Base-by-base conservation (phyloP, 73 alveolate species). In the Blepharisma stoltei region DNA sequence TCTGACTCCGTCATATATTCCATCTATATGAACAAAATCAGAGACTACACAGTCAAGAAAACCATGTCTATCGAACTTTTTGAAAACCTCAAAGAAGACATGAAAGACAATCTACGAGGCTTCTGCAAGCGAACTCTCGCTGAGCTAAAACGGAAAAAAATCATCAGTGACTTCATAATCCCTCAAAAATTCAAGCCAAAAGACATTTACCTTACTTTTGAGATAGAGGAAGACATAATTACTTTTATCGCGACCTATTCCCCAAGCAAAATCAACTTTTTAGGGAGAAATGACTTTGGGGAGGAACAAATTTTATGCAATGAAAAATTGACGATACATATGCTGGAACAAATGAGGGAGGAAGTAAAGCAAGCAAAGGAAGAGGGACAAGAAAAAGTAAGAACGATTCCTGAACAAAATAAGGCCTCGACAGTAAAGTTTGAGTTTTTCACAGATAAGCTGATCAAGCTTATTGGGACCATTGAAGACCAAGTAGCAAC, bases 211-310 rank as follows among this genome's bases (percentile, higher is more conserved):
- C 23, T 60, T 60, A 14, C 48, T 9, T 60, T 60, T 60, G 73
- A 60, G 23, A 14, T 60, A 8, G 73, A 60, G 2, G 18, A 14
- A 18, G 73, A 25, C 45, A 18, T 8, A 0, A 14, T 60, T n/a
- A 25, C 23, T 60, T 1, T 60, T 60, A 60, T 60, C 18, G 73
- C 46, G 5, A 60, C 73, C 49, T 14, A 60, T 25, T 60, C 73
- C 48, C 73, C 73, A 9, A 60, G 45, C 11, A 60, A 60, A 25
- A 20, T 60, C 18, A 60, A 60, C 23, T 20, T 60, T 14, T 60
- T n/a, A 14, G 73, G 73, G 5, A 60, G 73, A 25, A 38, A 60
- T 25, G 73, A 60, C 46, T 60, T 60, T 60, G 18, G 73, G 23
- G 73, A 60, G 5, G 73, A 60, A 60, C 46, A 60, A 25, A n/a